Evolutionary conservation across 306 rosid species (phyloP).

Genomic region (Pachyrhizus erosus): DNA sequence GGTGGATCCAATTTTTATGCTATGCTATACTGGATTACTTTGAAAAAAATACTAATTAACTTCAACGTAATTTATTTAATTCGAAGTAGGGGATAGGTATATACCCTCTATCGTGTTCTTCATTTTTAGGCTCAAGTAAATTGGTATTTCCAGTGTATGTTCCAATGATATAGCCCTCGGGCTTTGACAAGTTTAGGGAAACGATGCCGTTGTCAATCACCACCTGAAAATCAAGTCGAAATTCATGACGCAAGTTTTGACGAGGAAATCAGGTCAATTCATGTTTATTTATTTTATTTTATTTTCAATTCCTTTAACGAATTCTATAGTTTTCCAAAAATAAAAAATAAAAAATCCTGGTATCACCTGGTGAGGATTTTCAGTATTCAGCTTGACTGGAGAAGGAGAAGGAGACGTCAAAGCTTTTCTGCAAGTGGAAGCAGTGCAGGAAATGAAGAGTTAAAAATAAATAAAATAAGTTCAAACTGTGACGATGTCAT

Average conservation of each 20-base stretch:
- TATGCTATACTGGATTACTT: background rate
- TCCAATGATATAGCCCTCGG: slow-evolving; percentile 62
- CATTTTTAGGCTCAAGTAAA: slow-evolving; percentile 49
- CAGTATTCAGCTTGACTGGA: background rate
- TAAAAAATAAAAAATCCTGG: too few relatives aligned
- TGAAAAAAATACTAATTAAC: background rate
- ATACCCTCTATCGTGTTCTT: slow-evolving; percentile 65
- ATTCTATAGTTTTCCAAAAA: background rate
- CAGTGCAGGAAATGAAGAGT: background rate
- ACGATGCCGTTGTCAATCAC: slow-evolving; percentile 69
- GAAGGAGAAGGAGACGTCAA: background rate
- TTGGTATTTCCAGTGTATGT: slow-evolving; percentile 57
- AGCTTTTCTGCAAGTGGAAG: background rate
- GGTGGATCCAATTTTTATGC: background rate
- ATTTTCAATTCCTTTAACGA: background rate
- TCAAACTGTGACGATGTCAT: background rate
- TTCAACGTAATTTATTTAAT: background rate
- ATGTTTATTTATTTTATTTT: background rate
- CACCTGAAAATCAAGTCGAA: slow-evolving; percentile 49
- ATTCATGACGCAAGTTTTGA: background rate
- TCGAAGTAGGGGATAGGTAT: background rate
- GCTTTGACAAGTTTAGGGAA: slow-evolving; percentile 56
- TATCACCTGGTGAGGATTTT: background rate
- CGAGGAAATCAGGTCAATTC: background rate
- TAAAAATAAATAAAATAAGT: background rate